phyloP scores from a whole-genome alignment of 2,329 filamentous ascomycete species.

The Penicillium nordicum region DNA sequence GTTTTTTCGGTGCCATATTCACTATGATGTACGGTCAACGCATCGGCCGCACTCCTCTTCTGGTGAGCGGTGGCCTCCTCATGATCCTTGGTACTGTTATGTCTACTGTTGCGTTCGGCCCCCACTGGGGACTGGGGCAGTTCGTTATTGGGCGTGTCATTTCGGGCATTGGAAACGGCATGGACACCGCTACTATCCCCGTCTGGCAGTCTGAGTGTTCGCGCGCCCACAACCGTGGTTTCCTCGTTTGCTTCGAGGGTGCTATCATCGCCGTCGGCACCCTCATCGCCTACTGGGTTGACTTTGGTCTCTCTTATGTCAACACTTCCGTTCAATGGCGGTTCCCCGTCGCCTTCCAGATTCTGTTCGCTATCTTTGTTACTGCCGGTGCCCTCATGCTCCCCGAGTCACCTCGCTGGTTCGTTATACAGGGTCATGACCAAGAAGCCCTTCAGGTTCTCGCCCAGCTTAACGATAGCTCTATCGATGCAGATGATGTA shows the following conservation, averaged over 20 bases:
- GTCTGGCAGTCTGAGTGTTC: conserved; percentile 41
- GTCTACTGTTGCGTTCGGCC: conserved; percentile 21
- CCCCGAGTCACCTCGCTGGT: conserved; percentile 55
- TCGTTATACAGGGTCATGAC: conserved; percentile 51
- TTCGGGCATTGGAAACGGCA: conserved; percentile 39
- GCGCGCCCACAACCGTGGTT: conserved; percentile 32
- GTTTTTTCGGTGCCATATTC: conserved; percentile 35
- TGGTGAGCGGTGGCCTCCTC: conserved; percentile 55
- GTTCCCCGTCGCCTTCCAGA: conserved; percentile 48
- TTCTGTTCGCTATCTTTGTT: conserved; percentile 40
- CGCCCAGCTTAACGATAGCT: conserved; percentile 42
- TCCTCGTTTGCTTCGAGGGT: conserved; percentile 36
- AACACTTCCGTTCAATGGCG: conserved; percentile 40
- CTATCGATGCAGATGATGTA: conserved; percentile 36
- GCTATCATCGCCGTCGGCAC: conserved; percentile 34
- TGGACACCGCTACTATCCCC: conserved; percentile 41
- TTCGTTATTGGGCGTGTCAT: conserved; percentile 40
- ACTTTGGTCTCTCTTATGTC: conserved; percentile 35
- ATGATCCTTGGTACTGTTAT: conserved; percentile 35
- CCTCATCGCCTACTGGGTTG: conserved; percentile 36
- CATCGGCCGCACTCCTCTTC: conserved; percentile 40
- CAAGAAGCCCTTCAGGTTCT: conserved; percentile 48
- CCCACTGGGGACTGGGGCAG: conserved; percentile 35
- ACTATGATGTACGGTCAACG: conserved; percentile 28
- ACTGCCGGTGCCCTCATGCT: conserved; percentile 29